Evolutionary conservation across 2,329 filamentous ascomycete species (phyloP).

Genomic region (Apiospora phragmitis): DNA sequence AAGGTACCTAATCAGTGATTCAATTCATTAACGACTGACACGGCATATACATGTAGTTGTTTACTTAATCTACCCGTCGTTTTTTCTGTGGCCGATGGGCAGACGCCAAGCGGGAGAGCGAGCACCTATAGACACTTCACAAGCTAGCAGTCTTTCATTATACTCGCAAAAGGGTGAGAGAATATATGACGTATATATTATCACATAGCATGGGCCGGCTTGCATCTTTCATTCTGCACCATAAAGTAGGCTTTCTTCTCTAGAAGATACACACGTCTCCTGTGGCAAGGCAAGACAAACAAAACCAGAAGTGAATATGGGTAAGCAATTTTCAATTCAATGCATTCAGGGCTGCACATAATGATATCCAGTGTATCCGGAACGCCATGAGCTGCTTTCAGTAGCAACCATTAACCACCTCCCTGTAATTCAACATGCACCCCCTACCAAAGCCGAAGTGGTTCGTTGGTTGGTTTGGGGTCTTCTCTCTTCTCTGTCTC

Average conservation of each 20-base stretch:
- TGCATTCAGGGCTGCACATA: not conserved
- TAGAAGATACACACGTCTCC: not conserved
- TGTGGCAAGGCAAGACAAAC: not conserved
- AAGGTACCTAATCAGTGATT: too few relatives aligned
- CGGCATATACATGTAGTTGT: too few relatives aligned
- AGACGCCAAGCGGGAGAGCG: too few relatives aligned
- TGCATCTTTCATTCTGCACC: not conserved
- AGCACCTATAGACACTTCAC: too few relatives aligned
- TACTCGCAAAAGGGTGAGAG: too few relatives aligned
- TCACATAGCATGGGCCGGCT: not conserved
- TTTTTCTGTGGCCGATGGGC: too few relatives aligned
- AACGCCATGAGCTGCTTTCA: not conserved
- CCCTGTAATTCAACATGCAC: not conserved
- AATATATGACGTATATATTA: too few relatives aligned
- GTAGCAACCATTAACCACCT: not conserved
- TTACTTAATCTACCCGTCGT: too few relatives aligned
- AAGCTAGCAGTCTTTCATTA: too few relatives aligned
- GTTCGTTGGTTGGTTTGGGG: not conserved
- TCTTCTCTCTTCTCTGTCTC: not conserved
- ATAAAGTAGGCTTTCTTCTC: not conserved
- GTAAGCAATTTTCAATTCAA: not conserved
- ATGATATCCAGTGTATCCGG: not conserved
- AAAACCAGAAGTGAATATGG: not conserved
- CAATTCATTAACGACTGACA: too few relatives aligned
- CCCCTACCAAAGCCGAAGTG: not conserved